Conservation (phyloP, 306 rosid species). For the Gastrolobium bilobum region DNA sequence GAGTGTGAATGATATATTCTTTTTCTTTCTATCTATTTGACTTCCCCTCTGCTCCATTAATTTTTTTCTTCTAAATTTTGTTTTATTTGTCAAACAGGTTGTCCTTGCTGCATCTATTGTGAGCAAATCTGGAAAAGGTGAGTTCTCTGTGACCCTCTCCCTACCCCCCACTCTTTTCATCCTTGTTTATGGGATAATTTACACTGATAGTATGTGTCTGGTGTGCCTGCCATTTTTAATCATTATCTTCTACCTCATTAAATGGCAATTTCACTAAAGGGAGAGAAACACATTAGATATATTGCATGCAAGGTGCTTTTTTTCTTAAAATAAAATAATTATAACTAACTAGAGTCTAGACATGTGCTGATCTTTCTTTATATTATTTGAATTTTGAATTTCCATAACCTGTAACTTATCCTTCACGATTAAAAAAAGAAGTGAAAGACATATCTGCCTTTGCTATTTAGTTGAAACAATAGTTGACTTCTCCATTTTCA, state of each 20-base stretch:
- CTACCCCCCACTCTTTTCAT: no score
- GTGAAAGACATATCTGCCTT: not conserved
- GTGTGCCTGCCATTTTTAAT: no score
- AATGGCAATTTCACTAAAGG: constrained; percentile 23
- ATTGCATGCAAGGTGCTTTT: not conserved
- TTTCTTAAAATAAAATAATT: not conserved
- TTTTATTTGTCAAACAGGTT: constrained; percentile 59
- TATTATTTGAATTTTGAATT: not conserved
- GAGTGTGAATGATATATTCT: constrained; percentile 12
- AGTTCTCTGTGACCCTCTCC: no score
- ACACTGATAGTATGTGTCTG: no score
- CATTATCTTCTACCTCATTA: not conserved
- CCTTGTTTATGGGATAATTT: no score
- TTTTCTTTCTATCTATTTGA: not conserved
- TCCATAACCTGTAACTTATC: not conserved
- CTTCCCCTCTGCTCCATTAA: not conserved
- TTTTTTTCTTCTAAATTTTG: constrained; percentile 27
- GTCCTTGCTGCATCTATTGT: constrained; percentile 56
- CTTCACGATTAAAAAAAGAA: not conserved
- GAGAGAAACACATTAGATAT: not conserved
- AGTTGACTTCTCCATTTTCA: not conserved
- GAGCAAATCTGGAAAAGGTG: no score
- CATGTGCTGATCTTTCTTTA: not conserved
- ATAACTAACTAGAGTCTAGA: not conserved
- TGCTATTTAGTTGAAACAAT: constrained; percentile 9